phyloP scores from a whole-genome alignment of 139 green algal species.

The Penium margaritaceum region DNA sequence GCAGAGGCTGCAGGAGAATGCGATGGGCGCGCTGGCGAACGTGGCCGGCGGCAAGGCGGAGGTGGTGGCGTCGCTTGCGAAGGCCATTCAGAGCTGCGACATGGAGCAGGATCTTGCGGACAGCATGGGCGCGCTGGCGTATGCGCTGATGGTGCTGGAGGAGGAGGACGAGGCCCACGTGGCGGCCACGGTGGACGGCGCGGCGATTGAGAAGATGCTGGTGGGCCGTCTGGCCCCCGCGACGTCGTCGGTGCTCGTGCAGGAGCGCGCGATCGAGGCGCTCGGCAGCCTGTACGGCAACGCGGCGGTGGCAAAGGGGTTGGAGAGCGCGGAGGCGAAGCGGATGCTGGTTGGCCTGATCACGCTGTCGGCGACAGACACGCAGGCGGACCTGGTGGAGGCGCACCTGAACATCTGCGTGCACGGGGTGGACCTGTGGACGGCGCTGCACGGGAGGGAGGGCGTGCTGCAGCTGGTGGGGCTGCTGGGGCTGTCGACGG shows the following conservation, averaged over 20 bases:
- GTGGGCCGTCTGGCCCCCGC: conserved; percentile 1
- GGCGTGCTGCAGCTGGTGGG: conserved; percentile 34
- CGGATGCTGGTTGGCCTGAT: conserved; percentile 35
- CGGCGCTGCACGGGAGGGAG: conserved; percentile 20
- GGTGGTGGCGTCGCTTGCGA: conserved; percentile 17
- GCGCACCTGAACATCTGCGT: conserved; percentile 25
- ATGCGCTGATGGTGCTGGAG: conserved; percentile 32
- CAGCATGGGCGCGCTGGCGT: conserved; percentile 26
- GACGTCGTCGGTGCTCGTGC: conserved; percentile 13
- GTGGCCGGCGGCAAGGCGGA: conserved; percentile 25
- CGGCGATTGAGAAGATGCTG: conserved; percentile 10
- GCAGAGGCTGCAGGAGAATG: conserved; percentile 35
- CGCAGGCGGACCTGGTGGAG: conserved; percentile 17
- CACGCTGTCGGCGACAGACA: conserved; percentile 16
- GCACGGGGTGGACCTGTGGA: conserved; percentile 16
- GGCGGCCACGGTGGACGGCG: conserved; percentile 4
- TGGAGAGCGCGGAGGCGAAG: conserved; percentile 27
- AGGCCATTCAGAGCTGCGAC: not conserved
- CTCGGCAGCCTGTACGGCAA: conserved; percentile 33
- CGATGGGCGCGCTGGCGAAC: conserved; percentile 27
- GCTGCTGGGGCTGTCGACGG: conserved; percentile 36
- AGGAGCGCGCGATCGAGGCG: conserved; percentile 27
- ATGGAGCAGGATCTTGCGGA: conserved; percentile 22
- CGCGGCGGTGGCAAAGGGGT: conserved; percentile 4
- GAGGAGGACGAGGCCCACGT: not conserved